Evolutionary conservation across 2,329 filamentous ascomycete species (phyloP).

Genomic region (Trichophyton benhamiae): DNA sequence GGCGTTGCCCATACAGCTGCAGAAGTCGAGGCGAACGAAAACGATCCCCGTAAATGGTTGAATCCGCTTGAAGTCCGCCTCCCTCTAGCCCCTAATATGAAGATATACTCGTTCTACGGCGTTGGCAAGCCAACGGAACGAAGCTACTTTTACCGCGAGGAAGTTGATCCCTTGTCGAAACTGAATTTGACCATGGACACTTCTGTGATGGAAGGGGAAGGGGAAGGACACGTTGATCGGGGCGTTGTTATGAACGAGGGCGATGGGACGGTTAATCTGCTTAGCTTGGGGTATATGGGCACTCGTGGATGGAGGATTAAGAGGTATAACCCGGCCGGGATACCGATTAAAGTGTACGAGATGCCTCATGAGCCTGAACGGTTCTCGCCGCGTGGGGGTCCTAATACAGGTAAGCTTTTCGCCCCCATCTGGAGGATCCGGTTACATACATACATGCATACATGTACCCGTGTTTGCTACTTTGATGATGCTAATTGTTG

Average conservation of each 20-base stretch:
- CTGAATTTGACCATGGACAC: slow-evolving; percentile 43
- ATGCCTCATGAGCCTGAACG: slow-evolving; percentile 94
- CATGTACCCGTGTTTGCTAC: neutral
- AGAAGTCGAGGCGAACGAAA: slow-evolving; percentile 71
- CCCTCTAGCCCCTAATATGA: slow-evolving; percentile 74
- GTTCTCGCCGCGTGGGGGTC: slow-evolving; percentile 67
- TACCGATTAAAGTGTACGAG: slow-evolving; percentile 73
- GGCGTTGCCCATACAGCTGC: slow-evolving; percentile 68
- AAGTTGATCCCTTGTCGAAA: slow-evolving; percentile 51
- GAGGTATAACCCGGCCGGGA: slow-evolving; percentile 78
- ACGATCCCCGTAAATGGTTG: slow-evolving; percentile 74
- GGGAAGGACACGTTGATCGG: slow-evolving; percentile 47
- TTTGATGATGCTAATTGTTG: neutral
- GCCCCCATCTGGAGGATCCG: slow-evolving; percentile 9
- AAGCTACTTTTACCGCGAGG: slow-evolving; percentile 77
- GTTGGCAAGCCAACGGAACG: slow-evolving; percentile 89
- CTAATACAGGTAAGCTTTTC: slow-evolving; percentile 43
- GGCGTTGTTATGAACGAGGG: slow-evolving; percentile 94
- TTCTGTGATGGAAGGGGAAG: slow-evolving; percentile 32
- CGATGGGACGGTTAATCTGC: slow-evolving; percentile 87
- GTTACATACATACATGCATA: too few relatives aligned
- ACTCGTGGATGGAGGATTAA: slow-evolving; percentile 87
- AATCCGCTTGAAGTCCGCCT: slow-evolving; percentile 89
- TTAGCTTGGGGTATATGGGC: slow-evolving; percentile 94
- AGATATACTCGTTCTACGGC: slow-evolving; percentile 95